Evolutionary conservation across 331 rosid species (phyloP).

Genomic region (Prunus yedoensis): DNA sequence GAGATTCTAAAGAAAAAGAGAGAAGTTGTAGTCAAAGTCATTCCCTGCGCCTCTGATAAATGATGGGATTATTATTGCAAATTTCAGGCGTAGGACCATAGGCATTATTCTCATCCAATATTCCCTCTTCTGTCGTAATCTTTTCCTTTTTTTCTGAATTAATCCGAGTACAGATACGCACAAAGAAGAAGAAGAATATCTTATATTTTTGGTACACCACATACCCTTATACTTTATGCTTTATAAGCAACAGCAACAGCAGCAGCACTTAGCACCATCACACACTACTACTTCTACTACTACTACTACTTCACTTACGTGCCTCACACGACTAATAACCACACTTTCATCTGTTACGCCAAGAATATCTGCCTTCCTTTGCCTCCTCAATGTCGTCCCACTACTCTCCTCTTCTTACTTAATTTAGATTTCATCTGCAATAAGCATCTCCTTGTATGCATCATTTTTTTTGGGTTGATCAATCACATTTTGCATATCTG

Average conservation of each 20-base stretch:
- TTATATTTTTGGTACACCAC: neutral
- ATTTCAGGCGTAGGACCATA: neutral
- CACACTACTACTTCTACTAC: too few relatives aligned
- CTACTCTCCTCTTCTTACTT: too few relatives aligned
- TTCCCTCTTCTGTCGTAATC: neutral
- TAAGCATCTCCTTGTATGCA: too few relatives aligned
- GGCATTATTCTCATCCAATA: neutral
- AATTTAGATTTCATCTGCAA: too few relatives aligned
- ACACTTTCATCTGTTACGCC: slow-evolving; percentile 45
- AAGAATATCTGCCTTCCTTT: slow-evolving; percentile 21
- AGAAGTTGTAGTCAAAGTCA: neutral
- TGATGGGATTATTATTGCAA: neutral
- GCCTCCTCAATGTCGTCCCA: too few relatives aligned
- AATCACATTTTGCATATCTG: too few relatives aligned
- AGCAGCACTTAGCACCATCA: neutral
- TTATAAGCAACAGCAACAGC: neutral
- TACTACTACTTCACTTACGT: slow-evolving; percentile 33
- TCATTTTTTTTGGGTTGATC: too few relatives aligned
- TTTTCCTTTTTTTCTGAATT: neutral
- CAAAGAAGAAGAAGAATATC: neutral
- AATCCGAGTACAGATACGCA: neutral
- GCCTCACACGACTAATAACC: slow-evolving; percentile 52
- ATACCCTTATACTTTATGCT: neutral
- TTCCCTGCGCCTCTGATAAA: neutral
- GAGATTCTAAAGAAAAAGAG: slow-evolving; percentile 1